Conservation (phyloP, 202 grass and related monocot genomes). For the Carex sylvatica region DNA sequence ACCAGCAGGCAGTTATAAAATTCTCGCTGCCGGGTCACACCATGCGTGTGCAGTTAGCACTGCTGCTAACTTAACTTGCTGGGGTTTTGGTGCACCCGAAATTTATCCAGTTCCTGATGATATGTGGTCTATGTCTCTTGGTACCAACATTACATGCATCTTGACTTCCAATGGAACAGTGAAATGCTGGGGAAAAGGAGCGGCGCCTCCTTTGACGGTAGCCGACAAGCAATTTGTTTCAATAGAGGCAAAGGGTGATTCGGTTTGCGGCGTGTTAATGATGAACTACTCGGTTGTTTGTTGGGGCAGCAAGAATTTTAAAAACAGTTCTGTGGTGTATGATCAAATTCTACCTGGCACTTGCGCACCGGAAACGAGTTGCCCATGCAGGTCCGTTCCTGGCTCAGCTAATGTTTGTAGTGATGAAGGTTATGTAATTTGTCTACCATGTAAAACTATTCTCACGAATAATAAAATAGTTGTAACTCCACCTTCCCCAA, state of each 20-base stretch:
- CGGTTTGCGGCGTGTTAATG: conserved; percentile 54
- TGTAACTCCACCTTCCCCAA: conserved; percentile 9
- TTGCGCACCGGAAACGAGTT: conserved; percentile 1
- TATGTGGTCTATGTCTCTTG: conserved; percentile 52
- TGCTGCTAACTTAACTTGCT: conserved; percentile 38
- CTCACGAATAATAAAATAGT: conserved; percentile 20
- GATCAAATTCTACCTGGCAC: conserved; percentile 48
- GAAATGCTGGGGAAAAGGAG: conserved; percentile 53
- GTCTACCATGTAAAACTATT: conserved; percentile 11
- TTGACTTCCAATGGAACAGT: conserved; percentile 38
- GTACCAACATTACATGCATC: conserved; percentile 58
- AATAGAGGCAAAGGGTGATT: conserved; percentile 59
- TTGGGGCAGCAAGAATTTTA: conserved; percentile 45
- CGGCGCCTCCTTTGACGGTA: conserved; percentile 19
- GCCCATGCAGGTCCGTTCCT: conserved; percentile 20
- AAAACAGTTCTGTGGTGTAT: conserved; percentile 20
- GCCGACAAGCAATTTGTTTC: conserved; percentile 27
- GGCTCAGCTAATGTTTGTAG: conserved; percentile 37
- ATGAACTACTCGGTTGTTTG: conserved; percentile 51
- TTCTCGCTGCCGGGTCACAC: conserved; percentile 36
- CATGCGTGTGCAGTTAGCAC: conserved; percentile 58
- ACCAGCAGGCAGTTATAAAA: not conserved
- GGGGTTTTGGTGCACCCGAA: conserved; percentile 39
- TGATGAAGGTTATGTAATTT: conserved; percentile 35
- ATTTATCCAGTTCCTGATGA: conserved; percentile 20